A percentile compares a stretch with the other conserved stretches of the same genome.
These are phyloP conservation scores for Globisporangium viniferum DNA, from an alignment of 352 stramenopile genomes.

Conservation along the genomic window DNA sequence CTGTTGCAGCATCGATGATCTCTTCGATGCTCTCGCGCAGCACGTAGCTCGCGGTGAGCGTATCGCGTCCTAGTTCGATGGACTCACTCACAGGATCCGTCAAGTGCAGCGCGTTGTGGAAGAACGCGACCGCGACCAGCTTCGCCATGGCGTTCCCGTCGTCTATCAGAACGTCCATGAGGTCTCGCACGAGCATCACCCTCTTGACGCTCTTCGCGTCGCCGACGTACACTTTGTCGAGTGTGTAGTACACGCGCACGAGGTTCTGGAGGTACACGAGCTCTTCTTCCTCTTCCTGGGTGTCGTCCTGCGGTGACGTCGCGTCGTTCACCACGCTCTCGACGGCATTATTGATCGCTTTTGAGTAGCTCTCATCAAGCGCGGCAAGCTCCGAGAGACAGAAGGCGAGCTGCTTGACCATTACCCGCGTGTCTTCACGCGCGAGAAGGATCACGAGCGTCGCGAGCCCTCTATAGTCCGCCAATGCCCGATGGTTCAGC, in stretches of 20 bases:
- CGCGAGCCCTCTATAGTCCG: neutral
- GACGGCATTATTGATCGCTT: neutral
- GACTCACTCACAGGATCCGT: neutral
- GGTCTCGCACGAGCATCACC: conserved; percentile 4
- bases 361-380: neutral
- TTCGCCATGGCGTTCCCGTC: neutral
- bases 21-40: neutral
- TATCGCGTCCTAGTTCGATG: neutral
- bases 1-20: neutral
- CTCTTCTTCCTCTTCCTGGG: neutral
- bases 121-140: neutral
- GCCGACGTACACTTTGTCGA: neutral
- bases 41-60: neutral
- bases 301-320: neutral
- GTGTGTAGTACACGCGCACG: neutral
- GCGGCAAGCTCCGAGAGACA: neutral
- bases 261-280: neutral
- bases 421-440: neutral
- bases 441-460: neutral
- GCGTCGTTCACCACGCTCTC: neutral
- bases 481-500: neutral
- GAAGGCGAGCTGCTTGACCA: neutral
- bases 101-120: neutral
- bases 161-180: neutral
- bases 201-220: neutral